phyloP scores from a whole-genome alignment of 140 eudicot genomes.

The Stevia rebaudiana region DNA sequence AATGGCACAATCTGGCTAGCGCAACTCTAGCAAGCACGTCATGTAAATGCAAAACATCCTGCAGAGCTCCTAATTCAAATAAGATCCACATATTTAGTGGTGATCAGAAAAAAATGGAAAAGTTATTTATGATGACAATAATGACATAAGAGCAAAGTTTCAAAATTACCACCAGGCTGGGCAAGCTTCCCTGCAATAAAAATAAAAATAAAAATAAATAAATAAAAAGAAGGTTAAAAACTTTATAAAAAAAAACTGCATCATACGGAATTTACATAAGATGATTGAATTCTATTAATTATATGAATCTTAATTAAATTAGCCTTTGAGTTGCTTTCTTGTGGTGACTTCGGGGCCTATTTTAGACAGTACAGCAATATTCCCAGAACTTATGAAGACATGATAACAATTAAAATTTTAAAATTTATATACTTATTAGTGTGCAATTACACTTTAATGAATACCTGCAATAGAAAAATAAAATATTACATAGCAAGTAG shows the following conservation, averaged over 20 bases:
- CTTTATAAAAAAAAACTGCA: not conserved
- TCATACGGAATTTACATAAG: not conserved
- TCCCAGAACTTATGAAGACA: not conserved
- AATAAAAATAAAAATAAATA: no score
- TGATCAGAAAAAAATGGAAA: not conserved
- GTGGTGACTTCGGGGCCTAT: not conserved
- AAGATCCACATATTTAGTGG: conserved; percentile 16
- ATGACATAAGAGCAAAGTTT: conserved; percentile 4
- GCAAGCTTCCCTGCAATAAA: conserved; percentile 70
- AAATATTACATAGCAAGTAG: not conserved
- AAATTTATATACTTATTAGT: not conserved
- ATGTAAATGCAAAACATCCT: conserved; percentile 87
- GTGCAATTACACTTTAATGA: not conserved
- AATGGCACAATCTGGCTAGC: conserved; percentile 87
- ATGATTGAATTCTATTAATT: conserved; percentile 7
- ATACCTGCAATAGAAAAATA: not conserved
- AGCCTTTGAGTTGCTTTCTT: not conserved
- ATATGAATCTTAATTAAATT: not conserved
- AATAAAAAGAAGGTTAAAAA: conserved; percentile 16
- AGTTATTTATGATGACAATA: not conserved
- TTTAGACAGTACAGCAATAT: not conserved
- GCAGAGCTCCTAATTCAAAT: conserved; percentile 72
- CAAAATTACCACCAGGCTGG: conserved; percentile 72
- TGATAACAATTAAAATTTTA: not conserved
- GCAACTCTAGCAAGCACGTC: conserved; percentile 99